Percentiles rank a stretch among this genome's conserved stretches.
These are phyloP conservation scores for Fusarium odoratissimum DNA, from an alignment of 2,329 filamentous ascomycete genomes.

Conservation along the genomic window DNA sequence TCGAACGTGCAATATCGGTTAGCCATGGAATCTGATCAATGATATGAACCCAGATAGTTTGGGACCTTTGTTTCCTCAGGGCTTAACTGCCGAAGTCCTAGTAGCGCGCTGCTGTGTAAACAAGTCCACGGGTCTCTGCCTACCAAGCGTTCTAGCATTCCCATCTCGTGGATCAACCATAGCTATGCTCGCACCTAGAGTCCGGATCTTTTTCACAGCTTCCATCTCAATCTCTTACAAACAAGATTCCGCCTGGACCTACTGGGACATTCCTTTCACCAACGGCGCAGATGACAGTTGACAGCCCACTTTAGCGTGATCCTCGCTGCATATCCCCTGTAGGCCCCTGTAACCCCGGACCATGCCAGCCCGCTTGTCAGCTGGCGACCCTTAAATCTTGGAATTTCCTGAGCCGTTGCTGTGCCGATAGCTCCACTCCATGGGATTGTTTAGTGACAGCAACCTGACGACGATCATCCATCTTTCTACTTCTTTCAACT, in stretches of 20 bases:
- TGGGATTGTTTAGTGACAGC: constrained; percentile 19
- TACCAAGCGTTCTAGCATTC: not conserved
- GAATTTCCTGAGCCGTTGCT: constrained; percentile 24
- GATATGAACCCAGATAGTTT: not conserved
- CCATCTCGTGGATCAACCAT: not conserved
- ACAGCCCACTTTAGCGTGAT: constrained; percentile 9
- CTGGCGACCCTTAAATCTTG: constrained; percentile 25
- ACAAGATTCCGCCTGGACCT: not conserved
- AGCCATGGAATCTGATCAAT: not conserved
- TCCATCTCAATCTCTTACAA: not conserved
- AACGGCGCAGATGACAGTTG: constrained; percentile 13
- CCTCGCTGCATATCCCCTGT: constrained; percentile 14
- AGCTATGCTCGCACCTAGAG: not conserved
- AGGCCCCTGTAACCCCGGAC: constrained; percentile 19
- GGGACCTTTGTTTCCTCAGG: not conserved
- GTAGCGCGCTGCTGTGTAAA: constrained; percentile 2
- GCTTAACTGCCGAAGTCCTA: not conserved
- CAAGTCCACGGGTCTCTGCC: not conserved
- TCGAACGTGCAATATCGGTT: not conserved
- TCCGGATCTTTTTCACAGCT: not conserved
- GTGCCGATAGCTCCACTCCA: constrained; percentile 24
- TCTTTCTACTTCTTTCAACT: constrained; percentile 4
- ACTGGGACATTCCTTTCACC: constrained; percentile 11
- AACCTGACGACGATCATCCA: not conserved
- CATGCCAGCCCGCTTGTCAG: constrained; percentile 8